Conservation (phyloP, 257 asterid species). For the Solanum sitiens region DNA sequence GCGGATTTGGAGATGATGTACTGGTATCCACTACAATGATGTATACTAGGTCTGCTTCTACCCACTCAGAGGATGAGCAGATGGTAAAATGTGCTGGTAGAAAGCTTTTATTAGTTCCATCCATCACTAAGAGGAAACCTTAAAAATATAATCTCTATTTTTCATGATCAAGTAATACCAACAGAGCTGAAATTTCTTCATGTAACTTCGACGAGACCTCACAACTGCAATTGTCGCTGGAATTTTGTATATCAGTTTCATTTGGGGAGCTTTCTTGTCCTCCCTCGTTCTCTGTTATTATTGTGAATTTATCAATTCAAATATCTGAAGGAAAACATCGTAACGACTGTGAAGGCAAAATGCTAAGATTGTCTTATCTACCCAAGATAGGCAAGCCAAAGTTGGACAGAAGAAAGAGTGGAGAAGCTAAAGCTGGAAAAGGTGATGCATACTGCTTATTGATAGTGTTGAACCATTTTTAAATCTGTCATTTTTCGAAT, state of each 20-base stretch:
- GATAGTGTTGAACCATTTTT: neutral
- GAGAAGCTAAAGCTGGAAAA: neutral
- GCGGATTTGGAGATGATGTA: constrained; percentile 77
- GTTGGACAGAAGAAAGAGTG: neutral
- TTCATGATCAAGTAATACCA: neutral
- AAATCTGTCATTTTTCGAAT: neutral
- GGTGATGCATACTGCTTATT: neutral
- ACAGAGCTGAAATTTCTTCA: neutral
- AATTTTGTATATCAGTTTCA: neutral
- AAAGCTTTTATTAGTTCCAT: constrained; percentile 47
- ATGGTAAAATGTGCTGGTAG: constrained; percentile 42
- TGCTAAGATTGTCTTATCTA: neutral
- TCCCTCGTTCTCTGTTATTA: neutral
- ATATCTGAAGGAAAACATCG: neutral
- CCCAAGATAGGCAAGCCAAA: neutral
- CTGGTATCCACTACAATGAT: constrained; percentile 77
- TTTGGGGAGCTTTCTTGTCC: neutral
- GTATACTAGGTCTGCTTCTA: constrained; percentile 35
- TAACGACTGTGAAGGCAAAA: neutral
- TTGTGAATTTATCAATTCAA: neutral
- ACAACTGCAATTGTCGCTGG: neutral
- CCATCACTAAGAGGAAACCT: constrained; percentile 29
- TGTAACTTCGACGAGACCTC: neutral
- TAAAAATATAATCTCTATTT: neutral
- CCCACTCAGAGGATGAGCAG: constrained; percentile 17